These are phyloP conservation scores for Solanum tacnaense DNA, from an alignment of 257 asterid species.

Conservation along the genomic window DNA sequence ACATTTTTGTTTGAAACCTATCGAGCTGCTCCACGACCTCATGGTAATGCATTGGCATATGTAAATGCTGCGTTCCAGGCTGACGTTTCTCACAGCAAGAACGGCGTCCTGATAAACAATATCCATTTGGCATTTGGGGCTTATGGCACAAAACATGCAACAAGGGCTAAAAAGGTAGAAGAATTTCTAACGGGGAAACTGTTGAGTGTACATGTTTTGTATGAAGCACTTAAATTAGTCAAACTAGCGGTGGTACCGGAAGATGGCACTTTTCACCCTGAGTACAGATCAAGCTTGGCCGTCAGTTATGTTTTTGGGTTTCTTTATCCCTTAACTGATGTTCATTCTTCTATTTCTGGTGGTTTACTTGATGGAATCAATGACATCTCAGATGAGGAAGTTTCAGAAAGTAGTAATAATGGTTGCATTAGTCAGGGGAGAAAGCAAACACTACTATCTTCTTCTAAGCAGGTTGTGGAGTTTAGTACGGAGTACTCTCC, in stretches of 20 bases:
- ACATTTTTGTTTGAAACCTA: slow-evolving; percentile 44
- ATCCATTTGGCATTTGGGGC: slow-evolving; percentile 48
- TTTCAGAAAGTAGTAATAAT: not conserved
- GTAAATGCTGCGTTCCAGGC: slow-evolving; percentile 57
- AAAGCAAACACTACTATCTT: slow-evolving; percentile 23
- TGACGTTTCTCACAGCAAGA: slow-evolving; percentile 19
- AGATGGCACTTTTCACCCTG: slow-evolving; percentile 41
- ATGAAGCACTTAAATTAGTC: slow-evolving; percentile 38
- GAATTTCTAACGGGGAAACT: slow-evolving; percentile 28
- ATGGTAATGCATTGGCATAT: slow-evolving; percentile 67
- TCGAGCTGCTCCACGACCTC: slow-evolving; percentile 59
- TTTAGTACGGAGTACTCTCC: slow-evolving; percentile 43
- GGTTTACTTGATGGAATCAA: slow-evolving; percentile 7
- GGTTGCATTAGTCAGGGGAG: slow-evolving; percentile 1
- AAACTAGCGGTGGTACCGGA: slow-evolving; percentile 45
- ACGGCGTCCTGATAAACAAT: slow-evolving; percentile 24
- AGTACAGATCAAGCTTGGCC: slow-evolving; percentile 51
- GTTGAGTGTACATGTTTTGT: slow-evolving; percentile 16
- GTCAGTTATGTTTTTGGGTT: slow-evolving; percentile 45
- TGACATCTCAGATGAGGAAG: slow-evolving; percentile 4
- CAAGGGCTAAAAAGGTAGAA: slow-evolving; percentile 43
- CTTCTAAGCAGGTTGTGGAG: slow-evolving; percentile 49
- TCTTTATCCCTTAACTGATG: slow-evolving; percentile 18
- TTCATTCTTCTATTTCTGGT: not conserved
- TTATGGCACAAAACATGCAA: slow-evolving; percentile 40